Base-by-base conservation (phyloP, 768 basidiomycete species). In the Leucocoprinus birnbaumii region DNA sequence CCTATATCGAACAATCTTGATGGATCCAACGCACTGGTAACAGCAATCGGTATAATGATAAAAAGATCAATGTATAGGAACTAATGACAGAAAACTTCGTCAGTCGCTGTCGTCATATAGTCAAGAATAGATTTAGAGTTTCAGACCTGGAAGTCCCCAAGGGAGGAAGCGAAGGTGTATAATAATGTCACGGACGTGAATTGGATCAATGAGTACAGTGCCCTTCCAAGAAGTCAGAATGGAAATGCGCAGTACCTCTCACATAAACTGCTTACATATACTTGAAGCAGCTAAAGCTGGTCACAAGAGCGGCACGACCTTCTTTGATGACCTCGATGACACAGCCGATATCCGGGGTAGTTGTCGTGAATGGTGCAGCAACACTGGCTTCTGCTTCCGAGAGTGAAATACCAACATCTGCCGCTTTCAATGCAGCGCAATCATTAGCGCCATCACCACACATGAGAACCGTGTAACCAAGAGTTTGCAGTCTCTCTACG, bases 361-460 rank as follows among this genome's bases (percentile, higher is more conserved):
- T 87, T 58, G 90, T 89, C 4, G 97, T 98, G 68, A 99, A 98
- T 0, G 97, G 97, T 5, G 97, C 97, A 3, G 97, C 97, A 35
- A 99, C 95, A 37, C 94, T 95, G 5, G 97, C 97, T 71, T 99
- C 97, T 0, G 97, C 97, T 66, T 99, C 97, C 0, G 95, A 98
- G 11, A 99, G 71, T 2, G 94, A 97, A 45, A 99, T 83, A 0
- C 97, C 97, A 38, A 99, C 96, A 65, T 99, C 97, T 5, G 97
- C 97, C 3, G 97, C 96, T 71, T 98, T 99, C 61, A 99, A 79
- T 9, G 97, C 97, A 22, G 96, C 94, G 65, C 97, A 98, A 66
- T 99, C 97, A 65, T 99, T 99, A 2, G 97, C 97, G 40, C 97
- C 97, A 65, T 99, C 97, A 31, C 97, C 97, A 62, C 97, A 98